Evolutionary conservation across 768 basidiomycete genomes (phyloP).

Genomic region (Trametes cubensis): DNA sequence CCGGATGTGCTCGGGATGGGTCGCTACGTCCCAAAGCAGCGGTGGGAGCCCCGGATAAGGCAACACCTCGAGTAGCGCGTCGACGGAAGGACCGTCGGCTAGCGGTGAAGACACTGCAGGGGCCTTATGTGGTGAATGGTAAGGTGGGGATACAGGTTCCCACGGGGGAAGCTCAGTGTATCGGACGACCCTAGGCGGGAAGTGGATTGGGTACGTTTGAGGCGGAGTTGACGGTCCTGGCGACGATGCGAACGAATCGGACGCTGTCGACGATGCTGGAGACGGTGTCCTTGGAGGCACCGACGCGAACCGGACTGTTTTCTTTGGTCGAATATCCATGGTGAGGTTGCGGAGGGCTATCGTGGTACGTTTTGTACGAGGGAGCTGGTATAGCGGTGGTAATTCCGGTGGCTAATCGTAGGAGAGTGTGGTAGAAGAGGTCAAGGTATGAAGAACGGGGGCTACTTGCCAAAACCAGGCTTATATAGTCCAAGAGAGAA

Average conservation of each 20-base stretch:
- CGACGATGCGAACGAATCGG: conserved; percentile 8
- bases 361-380: background rate
- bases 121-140: background rate
- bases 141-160: conserved; percentile 2
- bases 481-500: conserved; percentile 13
- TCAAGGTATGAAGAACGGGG: background rate
- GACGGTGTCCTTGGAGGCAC: conserved; percentile 19
- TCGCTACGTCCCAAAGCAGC: conserved; percentile 17
- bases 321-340: conserved; percentile 6
- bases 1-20: conserved; percentile 9
- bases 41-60: conserved; percentile 6
- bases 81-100: conserved; percentile 1
- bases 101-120: background rate
- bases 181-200: background rate
- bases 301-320: conserved; percentile 18
- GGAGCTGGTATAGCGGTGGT: background rate
- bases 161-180: conserved; percentile 4
- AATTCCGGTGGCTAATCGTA: background rate
- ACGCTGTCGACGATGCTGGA: conserved; percentile 17
- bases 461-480: conserved; percentile 1
- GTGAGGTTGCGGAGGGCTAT: background rate
- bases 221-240: conserved; percentile 17
- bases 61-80: conserved; percentile 15
- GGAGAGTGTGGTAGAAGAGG: background rate
- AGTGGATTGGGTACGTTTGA: background rate